Percentiles rank a stretch among this genome's conserved stretches.
phyloP scores from a whole-genome alignment of 176 grass and related monocot species.

The Musa troglodytarum region DNA sequence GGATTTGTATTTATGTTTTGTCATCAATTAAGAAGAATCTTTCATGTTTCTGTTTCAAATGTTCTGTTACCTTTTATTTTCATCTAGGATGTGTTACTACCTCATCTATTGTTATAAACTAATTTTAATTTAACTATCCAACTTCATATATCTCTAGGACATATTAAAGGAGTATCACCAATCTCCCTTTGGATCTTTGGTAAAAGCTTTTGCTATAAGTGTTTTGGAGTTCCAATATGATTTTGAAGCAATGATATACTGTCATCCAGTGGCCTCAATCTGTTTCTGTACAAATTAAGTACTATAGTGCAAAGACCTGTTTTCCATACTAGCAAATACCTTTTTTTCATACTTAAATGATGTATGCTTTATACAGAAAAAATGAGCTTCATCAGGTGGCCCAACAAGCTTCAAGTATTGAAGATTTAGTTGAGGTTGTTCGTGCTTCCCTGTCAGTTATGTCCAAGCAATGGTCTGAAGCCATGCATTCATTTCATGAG shows the following conservation, averaged over 20 bases:
- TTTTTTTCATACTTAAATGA: not conserved
- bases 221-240: no score
- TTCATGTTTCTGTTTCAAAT: not conserved
- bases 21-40: not conserved
- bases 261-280: no score
- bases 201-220: not conserved
- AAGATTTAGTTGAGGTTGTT: conserved; percentile 82
- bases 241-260: no score
- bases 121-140: not conserved
- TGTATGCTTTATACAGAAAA: conserved; percentile 45
- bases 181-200: not conserved
- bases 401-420: conserved; percentile 94
- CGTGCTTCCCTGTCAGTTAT: conserved; percentile 75
- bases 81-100: not conserved
- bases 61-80: not conserved
- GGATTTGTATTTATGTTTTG: not conserved
- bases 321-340: not conserved
- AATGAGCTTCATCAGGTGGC: conserved; percentile 97
- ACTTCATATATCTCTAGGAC: not conserved
- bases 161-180: not conserved
- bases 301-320: not conserved
- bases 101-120: not conserved
- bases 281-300: no score
- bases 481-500: conserved; percentile 74
- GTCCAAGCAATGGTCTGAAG: conserved; percentile 82